A percentile compares a stretch with the other conserved stretches of the same genome.
Conservation (phyloP, 2,329 filamentous ascomycete genomes). For the Penicillium sp. region DNA sequence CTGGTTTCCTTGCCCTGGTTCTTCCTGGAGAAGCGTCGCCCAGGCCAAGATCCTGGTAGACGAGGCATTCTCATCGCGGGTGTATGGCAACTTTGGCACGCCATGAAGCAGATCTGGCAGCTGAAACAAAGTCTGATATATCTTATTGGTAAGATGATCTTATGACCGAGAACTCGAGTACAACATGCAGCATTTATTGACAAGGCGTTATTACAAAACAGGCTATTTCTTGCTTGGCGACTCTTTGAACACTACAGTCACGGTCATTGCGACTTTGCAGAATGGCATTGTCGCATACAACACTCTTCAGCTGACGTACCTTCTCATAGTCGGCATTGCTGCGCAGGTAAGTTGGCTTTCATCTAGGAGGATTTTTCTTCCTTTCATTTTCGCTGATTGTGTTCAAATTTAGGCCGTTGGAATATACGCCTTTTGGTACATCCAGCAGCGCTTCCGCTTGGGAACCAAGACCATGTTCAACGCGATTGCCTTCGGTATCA, state of each 20-base stretch:
- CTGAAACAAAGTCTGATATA: conserved; percentile 68
- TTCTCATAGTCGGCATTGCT: conserved; percentile 66
- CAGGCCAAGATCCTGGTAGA: conserved; percentile 56
- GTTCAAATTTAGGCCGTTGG: conserved; percentile 46
- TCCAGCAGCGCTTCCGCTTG: conserved; percentile 62
- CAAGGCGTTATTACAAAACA: conserved; percentile 7
- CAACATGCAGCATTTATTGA: neutral
- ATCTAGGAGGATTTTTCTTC: neutral
- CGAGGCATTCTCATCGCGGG: conserved; percentile 58
- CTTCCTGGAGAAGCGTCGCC: conserved; percentile 62
- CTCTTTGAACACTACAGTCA: conserved; percentile 69
- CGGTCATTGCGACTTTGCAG: conserved; percentile 66
- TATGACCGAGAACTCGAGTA: neutral
- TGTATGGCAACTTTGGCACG: conserved; percentile 62
- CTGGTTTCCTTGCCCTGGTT: conserved; percentile 68
- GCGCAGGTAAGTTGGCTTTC: conserved; percentile 52
- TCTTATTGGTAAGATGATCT: conserved; percentile 52
- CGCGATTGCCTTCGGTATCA: conserved; percentile 61
- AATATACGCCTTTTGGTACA: conserved; percentile 62
- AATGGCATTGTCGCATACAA: conserved; percentile 67
- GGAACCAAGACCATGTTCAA: conserved; percentile 71
- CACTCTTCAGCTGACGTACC: conserved; percentile 65
- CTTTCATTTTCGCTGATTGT: neutral
- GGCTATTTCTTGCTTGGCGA: conserved; percentile 70
- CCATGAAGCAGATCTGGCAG: conserved; percentile 61